Evolutionary conservation across 176 grass and related monocot species (phyloP), one percentile per base, ranked within the genome.

Genomic region (Aegilops sharonensis): DNA sequence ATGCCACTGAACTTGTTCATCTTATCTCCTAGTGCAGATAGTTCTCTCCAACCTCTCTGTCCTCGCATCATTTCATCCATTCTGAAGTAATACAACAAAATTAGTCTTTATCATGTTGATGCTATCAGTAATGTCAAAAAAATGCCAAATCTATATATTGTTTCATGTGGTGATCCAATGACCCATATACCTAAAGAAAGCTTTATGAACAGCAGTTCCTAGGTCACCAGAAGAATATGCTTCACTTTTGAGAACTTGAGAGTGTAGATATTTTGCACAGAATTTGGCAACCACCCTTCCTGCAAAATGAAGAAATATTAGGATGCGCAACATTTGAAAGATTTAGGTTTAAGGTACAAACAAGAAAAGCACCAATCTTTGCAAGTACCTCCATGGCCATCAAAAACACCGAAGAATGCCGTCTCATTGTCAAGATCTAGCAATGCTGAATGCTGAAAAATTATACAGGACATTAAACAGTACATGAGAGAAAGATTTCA

Each of bases 51-150:
- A 66, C 97, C 97, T 91, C 97, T 92, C 52, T 99, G 94, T 36
- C 97, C 97, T 85, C 73, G 86, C 97, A 99, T 99, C 97, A 99
- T 99, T 87, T 95, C 97, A 86, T 99, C 97, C 92, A 99, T 94
- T 88, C 97, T 99, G 81, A 84, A 85, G 72, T 97, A 93, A 21
- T 59, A 72, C 39, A 84, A 86, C 68, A 84, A 67, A 67, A 64
- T 24, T 69, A 79, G n/a, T 56, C 43, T 72, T 75, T 80, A 48
- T 39, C 21, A 84, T 61, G 67, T 47, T 54, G 15, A 63, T 54
- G 37, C 30, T 69, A 18, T 57, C 9, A 68, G 15, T 68, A 84
- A 70, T 30, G 24, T 37, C 27, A 78, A 79, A 78, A 70, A 77
- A 69, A 91, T 74, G 76, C 39, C 72, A 61, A 79, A 84, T 23